Conservation (phyloP, 495 filamentous ascomycete species). For the Tuber melanosporum region DNA sequence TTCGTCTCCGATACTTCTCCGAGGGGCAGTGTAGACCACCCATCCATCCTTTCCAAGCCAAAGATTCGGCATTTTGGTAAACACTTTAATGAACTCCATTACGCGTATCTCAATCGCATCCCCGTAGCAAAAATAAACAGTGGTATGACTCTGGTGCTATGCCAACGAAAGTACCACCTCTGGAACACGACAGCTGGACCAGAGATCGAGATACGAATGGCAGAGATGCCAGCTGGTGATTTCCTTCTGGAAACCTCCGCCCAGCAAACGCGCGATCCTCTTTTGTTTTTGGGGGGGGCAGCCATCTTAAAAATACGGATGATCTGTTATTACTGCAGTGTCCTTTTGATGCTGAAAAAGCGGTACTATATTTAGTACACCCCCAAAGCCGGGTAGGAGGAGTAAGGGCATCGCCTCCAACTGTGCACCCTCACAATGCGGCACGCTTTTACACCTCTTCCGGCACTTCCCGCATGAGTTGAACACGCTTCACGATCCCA, state of each 20-base stretch:
- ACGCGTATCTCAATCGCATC: background rate
- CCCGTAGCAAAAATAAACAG: background rate
- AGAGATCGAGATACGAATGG: background rate
- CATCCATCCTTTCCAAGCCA: background rate
- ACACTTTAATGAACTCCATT: background rate
- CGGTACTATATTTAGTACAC: background rate
- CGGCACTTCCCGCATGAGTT: background rate
- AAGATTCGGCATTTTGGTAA: background rate
- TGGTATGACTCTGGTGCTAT: background rate
- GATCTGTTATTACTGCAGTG: background rate
- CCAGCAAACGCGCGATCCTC: background rate
- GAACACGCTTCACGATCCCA: background rate
- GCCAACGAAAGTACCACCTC: background rate
- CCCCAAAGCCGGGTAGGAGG: background rate
- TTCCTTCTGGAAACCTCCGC: background rate
- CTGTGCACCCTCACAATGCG: background rate
- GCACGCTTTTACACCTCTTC: background rate
- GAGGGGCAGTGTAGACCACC: background rate
- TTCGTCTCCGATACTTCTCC: background rate
- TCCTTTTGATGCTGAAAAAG: slow-evolving; percentile 1
- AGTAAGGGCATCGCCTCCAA: background rate
- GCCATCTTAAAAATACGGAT: background rate
- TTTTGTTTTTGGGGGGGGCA: background rate
- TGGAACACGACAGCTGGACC: background rate
- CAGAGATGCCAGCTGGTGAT: background rate